Base-by-base conservation (phyloP, 192 early-diverging fungal species). In the Mycoemilia scoparia region DNA sequence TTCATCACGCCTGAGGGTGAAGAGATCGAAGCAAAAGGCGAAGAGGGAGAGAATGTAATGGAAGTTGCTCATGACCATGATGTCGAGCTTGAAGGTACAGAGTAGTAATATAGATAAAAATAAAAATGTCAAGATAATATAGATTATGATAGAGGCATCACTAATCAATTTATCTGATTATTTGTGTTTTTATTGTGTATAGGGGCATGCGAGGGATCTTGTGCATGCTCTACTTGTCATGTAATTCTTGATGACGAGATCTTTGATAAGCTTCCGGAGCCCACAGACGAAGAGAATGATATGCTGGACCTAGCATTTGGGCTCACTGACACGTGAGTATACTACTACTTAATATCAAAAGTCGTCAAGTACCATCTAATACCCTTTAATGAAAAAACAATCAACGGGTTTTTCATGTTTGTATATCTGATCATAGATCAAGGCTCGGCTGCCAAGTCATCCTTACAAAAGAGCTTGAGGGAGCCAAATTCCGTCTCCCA, bases 251-350 rank as follows among this genome's bases (percentile, higher is more conserved):
- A 84, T 1, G 73, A 71, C 15, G 57, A 77, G 17, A 73, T 78
- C 39, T 96, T 74, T 57, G 70, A 84, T 22, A 75, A 70, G 40
- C 64, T 96, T 33, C 82, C 80, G 13, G 89, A 93, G 50, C 92
- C 92, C 2, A 71, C 77, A 4, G 92, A 96, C 52, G 92, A 96
- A 47, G 92, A 96, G 41, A 89, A 93, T 46, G 92, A 96, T 54
- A 93, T 96, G 89, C 54, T 96, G 27, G 92, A 96, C 64, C 45
- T 96, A 44, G 89, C 89, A 9, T 96, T 89, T 67, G 89, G 84
- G 7, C 66, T 93, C 39, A 90, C 89, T 7, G 87, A 93, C 31
- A 96, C 89, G 68, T 92, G n/a, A n/a, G n/a, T n/a, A n/a, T n/a
- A n/a, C n/a, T n/a, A n/a, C n/a, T n/a, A n/a, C n/a, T n/a, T n/a